phyloP scores from a whole-genome alignment of 2,329 filamentous ascomycete genomes.

The Metarhizium robertsii region DNA sequence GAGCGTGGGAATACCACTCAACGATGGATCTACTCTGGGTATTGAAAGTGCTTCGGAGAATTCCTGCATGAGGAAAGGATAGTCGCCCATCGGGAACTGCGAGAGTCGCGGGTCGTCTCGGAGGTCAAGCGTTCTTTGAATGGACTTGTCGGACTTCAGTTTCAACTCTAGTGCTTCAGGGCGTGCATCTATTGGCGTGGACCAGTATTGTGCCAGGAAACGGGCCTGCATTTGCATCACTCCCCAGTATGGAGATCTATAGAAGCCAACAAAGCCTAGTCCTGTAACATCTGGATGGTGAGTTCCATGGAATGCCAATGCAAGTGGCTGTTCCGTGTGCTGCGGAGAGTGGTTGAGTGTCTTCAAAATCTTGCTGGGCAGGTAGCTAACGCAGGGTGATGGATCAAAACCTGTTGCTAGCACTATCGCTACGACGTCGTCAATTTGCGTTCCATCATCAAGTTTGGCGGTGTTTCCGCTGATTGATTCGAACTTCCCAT shows the following conservation, averaged over 20 bases:
- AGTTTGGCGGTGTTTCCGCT: constrained; percentile 26
- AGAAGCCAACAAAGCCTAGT: constrained; percentile 75
- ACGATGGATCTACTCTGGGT: constrained; percentile 23
- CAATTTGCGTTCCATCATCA: constrained; percentile 25
- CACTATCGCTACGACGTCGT: constrained; percentile 56
- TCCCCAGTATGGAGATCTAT: constrained; percentile 77
- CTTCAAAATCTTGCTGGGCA: constrained; percentile 46
- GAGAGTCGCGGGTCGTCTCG: constrained; percentile 41
- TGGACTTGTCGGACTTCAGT: constrained; percentile 32
- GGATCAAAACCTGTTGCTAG: constrained; percentile 70
- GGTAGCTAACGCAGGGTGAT: constrained; percentile 52
- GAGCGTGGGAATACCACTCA: constrained; percentile 18
- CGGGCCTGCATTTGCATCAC: constrained; percentile 82
- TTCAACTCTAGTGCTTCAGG: constrained; percentile 26
- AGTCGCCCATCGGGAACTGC: constrained; percentile 81
- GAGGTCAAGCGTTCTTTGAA: constrained; percentile 38
- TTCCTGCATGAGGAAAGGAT: constrained; percentile 65
- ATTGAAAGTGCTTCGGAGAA: constrained; percentile 53
- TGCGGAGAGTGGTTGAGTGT: constrained; percentile 47
- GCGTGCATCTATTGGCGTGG: constrained; percentile 14
- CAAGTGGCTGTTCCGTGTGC: constrained; percentile 49
- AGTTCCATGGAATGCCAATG: constrained; percentile 59
- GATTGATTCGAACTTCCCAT: constrained; percentile 33
- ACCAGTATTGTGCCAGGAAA: constrained; percentile 55
- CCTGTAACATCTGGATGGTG: constrained; percentile 50